Conservation (phyloP, 768 basidiomycete genomes). For the Podaxis mareebaensis region DNA sequence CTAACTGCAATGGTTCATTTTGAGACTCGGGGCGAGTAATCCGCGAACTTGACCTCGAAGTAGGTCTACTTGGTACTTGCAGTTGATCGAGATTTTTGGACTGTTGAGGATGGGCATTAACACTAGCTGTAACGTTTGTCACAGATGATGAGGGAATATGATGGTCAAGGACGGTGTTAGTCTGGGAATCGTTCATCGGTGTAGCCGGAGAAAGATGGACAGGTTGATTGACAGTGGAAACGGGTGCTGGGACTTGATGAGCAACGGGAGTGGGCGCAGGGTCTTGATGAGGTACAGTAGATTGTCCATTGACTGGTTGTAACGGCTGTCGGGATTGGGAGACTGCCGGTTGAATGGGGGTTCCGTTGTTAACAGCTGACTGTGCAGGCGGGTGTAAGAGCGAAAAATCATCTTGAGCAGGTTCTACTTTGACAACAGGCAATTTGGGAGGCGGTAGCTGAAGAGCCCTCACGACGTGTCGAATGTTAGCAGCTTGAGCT, state of each 20-base stretch:
- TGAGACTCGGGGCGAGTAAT: not conserved
- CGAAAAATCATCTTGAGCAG: not conserved
- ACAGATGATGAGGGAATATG: conserved; percentile 3
- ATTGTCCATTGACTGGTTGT: not conserved
- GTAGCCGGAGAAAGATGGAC: not conserved
- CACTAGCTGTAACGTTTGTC: not conserved
- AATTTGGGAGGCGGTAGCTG: not conserved
- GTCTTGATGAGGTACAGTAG: not conserved
- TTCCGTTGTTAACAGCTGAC: not conserved
- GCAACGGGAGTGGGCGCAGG: not conserved
- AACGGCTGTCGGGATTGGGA: not conserved
- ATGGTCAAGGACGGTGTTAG: not conserved
- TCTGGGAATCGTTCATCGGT: not conserved
- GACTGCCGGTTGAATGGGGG: not conserved
- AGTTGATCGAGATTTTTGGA: not conserved
- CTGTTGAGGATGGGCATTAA: not conserved
- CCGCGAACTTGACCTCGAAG: not conserved
- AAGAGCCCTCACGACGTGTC: conserved; percentile 7
- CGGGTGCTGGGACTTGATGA: not conserved
- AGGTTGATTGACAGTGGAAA: not conserved
- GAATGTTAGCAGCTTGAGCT: conserved; percentile 14
- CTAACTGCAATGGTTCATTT: not conserved
- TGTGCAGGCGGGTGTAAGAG: not conserved
- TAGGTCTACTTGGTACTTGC: not conserved
- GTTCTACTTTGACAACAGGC: not conserved